Evolutionary conservation across 352 stramenopile genomes (phyloP), one percentile per base, ranked within the genome.

Genomic region (Phytophthora capsici): DNA sequence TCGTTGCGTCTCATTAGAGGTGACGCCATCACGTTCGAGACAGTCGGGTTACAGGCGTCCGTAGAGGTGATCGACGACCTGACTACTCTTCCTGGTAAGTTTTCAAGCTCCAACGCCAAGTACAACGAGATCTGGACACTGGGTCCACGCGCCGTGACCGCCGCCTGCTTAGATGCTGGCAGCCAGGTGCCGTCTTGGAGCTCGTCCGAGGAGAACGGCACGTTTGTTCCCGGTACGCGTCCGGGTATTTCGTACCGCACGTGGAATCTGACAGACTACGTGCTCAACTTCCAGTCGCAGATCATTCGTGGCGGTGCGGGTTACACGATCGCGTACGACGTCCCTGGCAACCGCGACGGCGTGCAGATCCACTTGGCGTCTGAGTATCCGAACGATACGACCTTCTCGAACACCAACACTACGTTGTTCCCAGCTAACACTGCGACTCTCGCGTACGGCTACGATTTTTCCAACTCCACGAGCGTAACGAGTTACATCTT

Each of bases 111-210:
- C 20, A 77, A 70, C 32, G 16, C 61, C 22, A 77, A 73, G 57
- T 73, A 70, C 63, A 49, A 77, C 54, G 55, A 72, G 53, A 77
- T 77, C 49, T 77, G 68, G 68, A 50, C 47, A 16, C 50, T 77
- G 4, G 68, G 63, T 40, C 47, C 54, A 22, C 63, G 63, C 20
- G 66, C 68, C 17, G 43, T 77, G 37, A 70, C 62, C n/a, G 68
- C 63, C 3, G 68, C 68, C 4, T 77, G 68, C 30, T 10, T 77
- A 22, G 66, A 73, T 34, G 64, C 57, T 14, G 44, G 44, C 17
- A 72, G 62, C 16, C 68, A 77, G 28, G 32, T 73, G 8, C 48
- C 68, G 28, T 73, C 57, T 25, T 77, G 68, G 68, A 63, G 43
- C 5, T 60, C 57, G 43, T 49, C 58, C 12, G 57, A 63, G 14